phyloP scores from a whole-genome alignment of 148 eudicot genomes.

The Chenopodium album region DNA sequence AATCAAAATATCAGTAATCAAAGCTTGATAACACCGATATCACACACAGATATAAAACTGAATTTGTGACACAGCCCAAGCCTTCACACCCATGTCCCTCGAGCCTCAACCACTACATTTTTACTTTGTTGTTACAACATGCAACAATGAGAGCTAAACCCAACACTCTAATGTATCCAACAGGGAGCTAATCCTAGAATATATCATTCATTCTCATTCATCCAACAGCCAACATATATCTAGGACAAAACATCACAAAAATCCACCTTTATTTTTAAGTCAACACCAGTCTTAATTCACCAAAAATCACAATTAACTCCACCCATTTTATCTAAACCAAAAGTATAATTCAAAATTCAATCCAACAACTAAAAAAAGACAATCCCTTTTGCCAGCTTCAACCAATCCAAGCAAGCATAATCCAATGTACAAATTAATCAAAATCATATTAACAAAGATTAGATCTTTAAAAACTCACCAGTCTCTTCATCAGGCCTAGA shows the following conservation, averaged over 20 bases:
- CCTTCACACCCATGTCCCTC: background rate
- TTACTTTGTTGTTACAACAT: background rate
- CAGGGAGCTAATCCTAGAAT: background rate
- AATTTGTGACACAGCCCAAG: background rate
- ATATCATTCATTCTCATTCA: background rate
- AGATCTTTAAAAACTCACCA: conserved; percentile 45
- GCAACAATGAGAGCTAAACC: background rate
- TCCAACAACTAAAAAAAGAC: background rate
- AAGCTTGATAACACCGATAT: background rate
- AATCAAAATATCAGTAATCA: background rate
- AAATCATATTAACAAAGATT: conserved; percentile 4
- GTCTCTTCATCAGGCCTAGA: conserved; percentile 76
- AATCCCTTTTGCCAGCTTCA: background rate
- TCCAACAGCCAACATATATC: background rate
- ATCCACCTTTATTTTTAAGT: conserved; percentile 3
- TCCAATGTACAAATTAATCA: background rate
- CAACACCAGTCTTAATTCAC: conserved; percentile 11
- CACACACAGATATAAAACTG: background rate
- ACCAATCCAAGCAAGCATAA: conserved; percentile 8
- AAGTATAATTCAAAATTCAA: conserved; percentile 8
- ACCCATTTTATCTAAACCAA: background rate
- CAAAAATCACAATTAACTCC: background rate
- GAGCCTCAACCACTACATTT: background rate
- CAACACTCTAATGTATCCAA: background rate
- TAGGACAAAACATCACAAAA: background rate